Evolutionary conservation across 768 basidiomycete genomes (phyloP).

Genomic region (Gloeopeniophorella convolvens): DNA sequence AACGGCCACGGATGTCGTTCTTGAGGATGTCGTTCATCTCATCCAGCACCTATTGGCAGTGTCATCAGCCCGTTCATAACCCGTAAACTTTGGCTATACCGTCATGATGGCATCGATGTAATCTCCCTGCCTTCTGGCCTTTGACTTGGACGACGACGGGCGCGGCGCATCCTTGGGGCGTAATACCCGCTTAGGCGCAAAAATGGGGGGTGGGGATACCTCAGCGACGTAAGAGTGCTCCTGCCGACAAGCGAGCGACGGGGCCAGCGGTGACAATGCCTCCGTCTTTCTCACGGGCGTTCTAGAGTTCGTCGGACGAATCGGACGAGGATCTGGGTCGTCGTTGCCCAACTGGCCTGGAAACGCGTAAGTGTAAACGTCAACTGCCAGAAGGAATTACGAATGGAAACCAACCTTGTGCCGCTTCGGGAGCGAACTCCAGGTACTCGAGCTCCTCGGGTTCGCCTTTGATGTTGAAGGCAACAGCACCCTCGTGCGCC

Average conservation of each 20-base stretch:
- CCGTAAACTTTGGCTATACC: background rate
- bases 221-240: background rate
- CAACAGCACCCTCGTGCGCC: background rate
- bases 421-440: background rate
- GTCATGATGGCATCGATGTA: conserved; percentile 5
- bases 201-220: background rate
- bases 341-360: background rate
- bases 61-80: background rate
- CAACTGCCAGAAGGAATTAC: too few relatives aligned
- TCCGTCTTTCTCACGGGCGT: background rate
- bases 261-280: background rate
- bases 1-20: conserved; percentile 12
- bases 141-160: background rate
- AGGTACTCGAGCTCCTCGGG: background rate
- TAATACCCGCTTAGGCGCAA: background rate
- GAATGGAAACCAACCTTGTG: too few relatives aligned
- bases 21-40: conserved; percentile 12
- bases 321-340: background rate
- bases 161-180: background rate
- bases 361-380: background rate
- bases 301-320: background rate
- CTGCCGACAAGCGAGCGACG: background rate
- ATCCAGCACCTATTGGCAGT: conserved; percentile 12
- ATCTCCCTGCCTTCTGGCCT: background rate
- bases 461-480: background rate